Evolutionary conservation across 2,329 filamentous ascomycete genomes (phyloP).

Genomic region (Fusarium temperatum): DNA sequence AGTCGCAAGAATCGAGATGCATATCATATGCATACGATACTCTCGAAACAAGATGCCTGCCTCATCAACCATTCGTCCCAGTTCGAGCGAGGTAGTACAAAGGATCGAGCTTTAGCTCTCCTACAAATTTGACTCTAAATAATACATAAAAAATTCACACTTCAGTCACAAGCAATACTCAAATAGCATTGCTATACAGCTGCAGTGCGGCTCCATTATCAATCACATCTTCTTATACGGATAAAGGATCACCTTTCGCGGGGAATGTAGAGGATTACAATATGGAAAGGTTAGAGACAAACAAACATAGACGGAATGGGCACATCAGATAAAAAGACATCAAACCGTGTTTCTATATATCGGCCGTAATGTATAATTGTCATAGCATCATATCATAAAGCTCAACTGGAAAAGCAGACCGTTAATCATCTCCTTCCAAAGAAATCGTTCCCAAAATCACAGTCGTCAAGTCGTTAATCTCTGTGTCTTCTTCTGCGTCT

Average conservation of each 20-base stretch:
- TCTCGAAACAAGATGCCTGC: background rate
- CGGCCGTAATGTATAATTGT: constrained; percentile 40
- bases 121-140: background rate
- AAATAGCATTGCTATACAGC: background rate
- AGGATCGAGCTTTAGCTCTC: background rate
- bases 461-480: constrained; percentile 40
- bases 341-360: constrained; percentile 38
- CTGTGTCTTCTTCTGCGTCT: constrained; percentile 21
- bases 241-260: background rate
- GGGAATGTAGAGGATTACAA: background rate
- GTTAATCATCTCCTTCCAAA: constrained; percentile 28
- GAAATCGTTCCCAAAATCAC: constrained; percentile 18
- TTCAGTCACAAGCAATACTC: background rate
- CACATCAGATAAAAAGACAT: constrained; percentile 13
- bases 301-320: background rate
- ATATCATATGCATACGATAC: background rate
- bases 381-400: constrained; percentile 38
- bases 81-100: background rate
- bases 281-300: background rate
- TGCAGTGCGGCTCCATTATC: background rate
- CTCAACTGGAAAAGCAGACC: constrained; percentile 22
- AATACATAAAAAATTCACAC: background rate
- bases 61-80: background rate
- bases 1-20: background rate
- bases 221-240: background rate